Evolutionary conservation across 2,329 filamentous ascomycete genomes (phyloP), one percentile per base, ranked within the genome.

Genomic region (Fonsecaea pedrosoi): DNA sequence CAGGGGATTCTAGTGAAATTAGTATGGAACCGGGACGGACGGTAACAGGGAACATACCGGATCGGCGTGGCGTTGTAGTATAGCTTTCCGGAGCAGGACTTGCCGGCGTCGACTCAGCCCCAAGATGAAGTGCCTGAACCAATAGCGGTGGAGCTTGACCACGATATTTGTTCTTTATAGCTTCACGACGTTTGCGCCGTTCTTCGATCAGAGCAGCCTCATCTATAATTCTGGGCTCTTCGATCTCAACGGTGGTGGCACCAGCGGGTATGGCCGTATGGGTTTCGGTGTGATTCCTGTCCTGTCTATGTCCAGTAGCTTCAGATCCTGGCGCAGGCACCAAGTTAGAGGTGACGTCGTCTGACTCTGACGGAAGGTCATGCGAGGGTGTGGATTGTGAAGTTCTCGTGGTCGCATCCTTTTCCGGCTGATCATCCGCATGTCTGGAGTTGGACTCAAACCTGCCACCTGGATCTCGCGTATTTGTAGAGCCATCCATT

Each of bases 151-250:
- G 89, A 60, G 89, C 86, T 74, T 90, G 89, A 71, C 79, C 82
- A 78, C 88, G 89, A 74, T 92, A 90, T 81, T 93, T 96, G 77
- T 92, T 90, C 76, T 92, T 87, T 70, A 96, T 90, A 70, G 92
- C 92, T 80, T 95, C 92, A 71, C 94, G 89, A 66, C 91, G 88
- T 76, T 90, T 92, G 34, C 93, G 90, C 63, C 94, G 90, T 74
- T 92, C 89, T 78, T 96, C 91, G 74, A 97, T 91, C 74, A 94
- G 85, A 72, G 91, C 89, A 69, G 90, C 91, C 81, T 96, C 91
- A 77, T 96, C 90, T 72, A 92, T 77, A n/a, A 86, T 83, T 72
- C 88, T 83, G 64, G 85, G 81, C 70, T 86, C 84, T 75, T 80
- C 72, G 63, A 70, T 71, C 69, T 76, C 75, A 71, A 76, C 73